Percentiles rank a stretch among this genome's conserved stretches.
These are phyloP conservation scores for Hygrocybe punicea DNA, from an alignment of 768 basidiomycete species.

Conservation along the genomic window DNA sequence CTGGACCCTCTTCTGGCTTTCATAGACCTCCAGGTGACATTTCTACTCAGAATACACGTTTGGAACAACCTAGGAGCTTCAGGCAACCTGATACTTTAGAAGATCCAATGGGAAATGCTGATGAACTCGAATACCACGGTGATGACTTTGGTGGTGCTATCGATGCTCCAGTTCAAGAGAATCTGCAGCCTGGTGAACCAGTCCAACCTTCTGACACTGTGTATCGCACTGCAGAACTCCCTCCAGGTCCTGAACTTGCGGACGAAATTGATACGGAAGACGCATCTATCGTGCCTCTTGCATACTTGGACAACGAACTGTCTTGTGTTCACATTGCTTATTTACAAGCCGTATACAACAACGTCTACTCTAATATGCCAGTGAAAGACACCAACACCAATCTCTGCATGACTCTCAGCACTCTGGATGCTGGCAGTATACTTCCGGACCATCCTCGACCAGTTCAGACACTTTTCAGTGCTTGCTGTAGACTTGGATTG, in stretches of 20 bases:
- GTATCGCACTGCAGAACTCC: background rate
- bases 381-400: constrained; percentile 9
- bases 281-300: background rate
- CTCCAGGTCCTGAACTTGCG: background rate
- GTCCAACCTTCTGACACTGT: background rate
- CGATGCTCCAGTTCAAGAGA: background rate
- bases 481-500: constrained; percentile 24
- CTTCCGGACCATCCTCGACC: constrained; percentile 9
- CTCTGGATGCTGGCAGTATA: constrained; percentile 2
- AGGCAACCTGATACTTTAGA: background rate
- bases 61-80: background rate
- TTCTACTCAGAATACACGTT: background rate
- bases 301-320: background rate
- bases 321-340: constrained; percentile 13
- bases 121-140: background rate
- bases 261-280: background rate
- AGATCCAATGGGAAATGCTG: background rate
- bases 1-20: background rate
- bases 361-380: constrained; percentile 11
- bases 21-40: background rate
- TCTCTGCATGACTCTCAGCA: constrained; percentile 10
- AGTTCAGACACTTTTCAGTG: constrained; percentile 7
- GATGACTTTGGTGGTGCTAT: background rate
- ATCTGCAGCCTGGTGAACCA: background rate
- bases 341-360: constrained; percentile 14